Evolutionary conservation across 768 basidiomycete species (phyloP).

Genomic region (Kwoniella newhampshirensis): DNA sequence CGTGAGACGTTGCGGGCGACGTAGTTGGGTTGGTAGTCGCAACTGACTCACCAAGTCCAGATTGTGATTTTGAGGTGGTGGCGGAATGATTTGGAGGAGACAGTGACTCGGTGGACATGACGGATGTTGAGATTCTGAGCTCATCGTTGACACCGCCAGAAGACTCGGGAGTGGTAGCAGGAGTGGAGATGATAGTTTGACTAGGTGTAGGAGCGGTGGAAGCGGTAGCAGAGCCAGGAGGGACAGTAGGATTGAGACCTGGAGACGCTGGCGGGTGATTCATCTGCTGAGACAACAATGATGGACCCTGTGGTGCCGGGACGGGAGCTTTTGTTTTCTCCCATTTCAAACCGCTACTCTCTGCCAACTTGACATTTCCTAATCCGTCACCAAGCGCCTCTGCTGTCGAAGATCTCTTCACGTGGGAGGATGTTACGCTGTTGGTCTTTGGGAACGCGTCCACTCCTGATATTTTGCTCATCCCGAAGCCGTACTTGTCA

Average conservation of each 20-base stretch:
- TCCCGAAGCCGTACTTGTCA: constrained; percentile 86
- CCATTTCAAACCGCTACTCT: constrained; percentile 41
- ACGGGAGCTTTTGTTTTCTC: constrained; percentile 45
- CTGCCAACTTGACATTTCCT: constrained; percentile 52
- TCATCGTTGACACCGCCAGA: constrained; percentile 26
- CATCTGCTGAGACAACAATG: constrained; percentile 70
- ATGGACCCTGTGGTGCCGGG: constrained; percentile 59
- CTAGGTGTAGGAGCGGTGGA: constrained; percentile 38
- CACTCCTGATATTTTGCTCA: constrained; percentile 73
- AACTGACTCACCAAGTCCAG: constrained; percentile 13
- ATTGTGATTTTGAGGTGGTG: constrained; percentile 9
- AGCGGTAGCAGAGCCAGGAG: constrained; percentile 13
- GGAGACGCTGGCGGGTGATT: constrained; percentile 35
- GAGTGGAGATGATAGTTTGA: constrained; percentile 37
- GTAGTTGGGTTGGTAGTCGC: constrained; percentile 22
- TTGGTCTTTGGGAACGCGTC: constrained; percentile 22
- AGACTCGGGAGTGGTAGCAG: constrained; percentile 45
- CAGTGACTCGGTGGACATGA: constrained; percentile 44
- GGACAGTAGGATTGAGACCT: constrained; percentile 15
- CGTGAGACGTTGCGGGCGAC: constrained; percentile 45
- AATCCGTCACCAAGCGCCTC: constrained; percentile 61
- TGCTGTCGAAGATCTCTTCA: constrained; percentile 57
- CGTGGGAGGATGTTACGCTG: constrained; percentile 46
- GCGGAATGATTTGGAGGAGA: constrained; percentile 29
- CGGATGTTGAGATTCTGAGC: constrained; percentile 44